Percentiles rank a stretch among this genome's conserved stretches.
These are phyloP conservation scores for Chlamydomonas reinhardtii DNA, from an alignment of 163 green algal species.

Conservation along the genomic window DNA sequence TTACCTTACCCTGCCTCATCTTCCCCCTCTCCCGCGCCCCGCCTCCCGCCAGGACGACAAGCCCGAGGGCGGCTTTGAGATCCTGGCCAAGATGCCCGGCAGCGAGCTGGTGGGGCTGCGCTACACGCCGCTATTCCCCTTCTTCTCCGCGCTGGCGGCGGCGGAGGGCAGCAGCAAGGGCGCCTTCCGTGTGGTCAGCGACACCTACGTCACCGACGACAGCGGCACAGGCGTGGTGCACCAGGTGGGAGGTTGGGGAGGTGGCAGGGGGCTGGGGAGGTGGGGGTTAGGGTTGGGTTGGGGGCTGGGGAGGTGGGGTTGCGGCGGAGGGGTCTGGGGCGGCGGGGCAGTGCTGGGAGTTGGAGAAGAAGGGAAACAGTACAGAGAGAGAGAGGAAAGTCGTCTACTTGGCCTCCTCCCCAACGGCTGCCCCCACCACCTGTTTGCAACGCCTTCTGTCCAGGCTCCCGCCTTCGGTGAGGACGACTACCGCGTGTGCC, in stretches of 20 bases:
- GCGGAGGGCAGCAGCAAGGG: neutral
- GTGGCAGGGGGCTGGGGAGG: too few species aligned
- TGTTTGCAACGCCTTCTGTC: neutral
- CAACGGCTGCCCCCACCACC: neutral
- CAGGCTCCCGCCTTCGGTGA: conserved; percentile 96
- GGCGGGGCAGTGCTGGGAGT: neutral
- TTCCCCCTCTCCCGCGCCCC: too few species aligned
- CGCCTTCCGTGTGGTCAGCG: conserved; percentile 79
- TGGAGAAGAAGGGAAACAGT: neutral
- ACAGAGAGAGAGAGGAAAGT: too few species aligned
- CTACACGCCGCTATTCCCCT: conserved; percentile 97
- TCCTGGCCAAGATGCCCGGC: conserved; percentile 76
- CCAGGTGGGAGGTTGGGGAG: conserved; percentile 59
- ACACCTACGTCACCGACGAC: conserved; percentile 97
- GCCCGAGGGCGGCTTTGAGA: conserved; percentile 70
- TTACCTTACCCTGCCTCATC: too few species aligned
- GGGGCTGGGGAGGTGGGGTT: too few species aligned
- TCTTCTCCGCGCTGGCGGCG: conserved; percentile 79
- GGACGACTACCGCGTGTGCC: conserved; percentile 94
- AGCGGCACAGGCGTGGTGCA: conserved; percentile 97
- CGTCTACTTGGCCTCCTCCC: neutral
- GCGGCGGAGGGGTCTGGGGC: too few species aligned
- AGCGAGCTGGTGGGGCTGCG: conserved; percentile 73
- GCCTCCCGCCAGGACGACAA: conserved; percentile 50
- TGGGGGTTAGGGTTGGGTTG: too few species aligned